Evolutionary conservation across 805 yeast species (phyloP), one percentile per base, ranked within the genome.

Genomic region (Starmerella etchellsii): DNA sequence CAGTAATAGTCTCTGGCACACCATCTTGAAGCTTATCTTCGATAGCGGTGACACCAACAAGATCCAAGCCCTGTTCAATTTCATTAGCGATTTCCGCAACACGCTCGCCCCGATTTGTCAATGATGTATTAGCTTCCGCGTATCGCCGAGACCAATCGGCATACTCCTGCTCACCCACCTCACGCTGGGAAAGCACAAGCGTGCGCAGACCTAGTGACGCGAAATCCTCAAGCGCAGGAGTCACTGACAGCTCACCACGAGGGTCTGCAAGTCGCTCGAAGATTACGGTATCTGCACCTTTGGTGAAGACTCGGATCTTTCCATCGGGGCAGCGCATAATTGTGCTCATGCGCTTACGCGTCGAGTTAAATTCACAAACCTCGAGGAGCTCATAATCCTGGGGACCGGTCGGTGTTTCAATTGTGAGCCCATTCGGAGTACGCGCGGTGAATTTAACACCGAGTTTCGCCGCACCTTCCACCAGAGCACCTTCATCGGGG

Each of bases 401-500:
- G 44, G 66, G 63, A 6, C 79, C 78, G 10, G 64, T 54, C 3
- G 48, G 47, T 8, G 71, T 64, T 36, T 73, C 71, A 31, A 93
- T 69, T 0, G 82, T 72, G 25, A 93, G 79, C 19, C 81, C 70
- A 43, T 76, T 76, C 4, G 99, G 99, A 36, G 76, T 76, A 64
- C 99, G 79, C 35, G 84, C 75, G 7, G 73, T 71, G 58, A 91
- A 93, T 47, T 71, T 76, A 57, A 80, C 91, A 0, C 96, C 97
- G 35, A 88, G 64, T 54, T 67, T 68, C 0, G 96, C 91, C 15
- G 95, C 97, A 43, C 99, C 99, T 53, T 87, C 85, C 2, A 91
- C 99, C 46, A 91, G 68, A 0, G 99, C 99, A 38, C 98, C 98
- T 66, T 93, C 98, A 64, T 91, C 99, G 0, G 98, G 98, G 0